Evolutionary conservation across 148 eudicot species (phyloP), one percentile per base, ranked within the genome.

Genomic region (Arbutus unedo): DNA sequence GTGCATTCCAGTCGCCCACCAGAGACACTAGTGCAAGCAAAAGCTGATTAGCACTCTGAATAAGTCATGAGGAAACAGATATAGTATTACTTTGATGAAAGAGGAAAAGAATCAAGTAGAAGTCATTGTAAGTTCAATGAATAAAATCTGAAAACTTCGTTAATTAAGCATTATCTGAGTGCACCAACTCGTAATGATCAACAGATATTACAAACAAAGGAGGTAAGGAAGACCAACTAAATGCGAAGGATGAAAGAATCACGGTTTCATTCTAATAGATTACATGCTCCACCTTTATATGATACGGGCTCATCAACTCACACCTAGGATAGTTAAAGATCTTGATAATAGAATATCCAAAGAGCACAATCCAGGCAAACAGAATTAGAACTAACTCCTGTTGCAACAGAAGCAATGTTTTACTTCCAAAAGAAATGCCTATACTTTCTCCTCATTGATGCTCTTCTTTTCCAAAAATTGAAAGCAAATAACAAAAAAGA

Each of bases 1-100:
- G 99, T 96, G 87, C 98, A 96, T 85, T 96, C 99, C 88, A 96
- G 89, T 85, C 99, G 95, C 77, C 99, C 99, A 84, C 99, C 99
- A 79, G 87, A 66, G 51, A 93, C 93, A 87, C 99, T 96, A 88
- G 67, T 78, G 87, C 81, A 88, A 77, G 78, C 81, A 84, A 82
- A 84, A 64, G 47, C 56, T 25, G 3, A 50, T 56, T 78, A 84
- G 78, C 45, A 23, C 74, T 66, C 79, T 78, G 60, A 57, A 54
- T 54, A 44, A 66, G 74, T 6, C 74, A 53, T 56, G 62, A 80
- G 70, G 81, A 6, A 60, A 79, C 80, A 5, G 14, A 55, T 44
- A 57, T 23, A 50, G 23, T 14, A 19, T 60, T 60, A 3, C 44
- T 31, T 47, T 44, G 3, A 47, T 1, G 64, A 18, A 67, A 66